phyloP scores from a whole-genome alignment of 371 early-diverging fungal genomes.

The Rhizopus microsporus region DNA sequence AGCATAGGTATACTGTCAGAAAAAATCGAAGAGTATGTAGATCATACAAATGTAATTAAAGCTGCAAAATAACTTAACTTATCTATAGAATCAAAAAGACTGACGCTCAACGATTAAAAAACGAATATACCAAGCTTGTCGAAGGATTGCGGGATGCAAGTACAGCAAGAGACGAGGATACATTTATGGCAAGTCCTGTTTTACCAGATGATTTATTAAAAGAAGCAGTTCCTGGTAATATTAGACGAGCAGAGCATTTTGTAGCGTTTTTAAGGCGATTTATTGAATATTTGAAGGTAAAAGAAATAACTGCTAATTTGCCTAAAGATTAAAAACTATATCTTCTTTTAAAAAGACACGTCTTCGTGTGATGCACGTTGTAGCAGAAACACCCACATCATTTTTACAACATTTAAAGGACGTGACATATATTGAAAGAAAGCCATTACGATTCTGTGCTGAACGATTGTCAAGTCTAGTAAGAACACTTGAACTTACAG shows the following conservation, averaged over 20 bases:
- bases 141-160: constrained; percentile 86
- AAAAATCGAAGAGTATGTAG: constrained; percentile 68
- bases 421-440: constrained; percentile 91
- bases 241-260: constrained; percentile 98
- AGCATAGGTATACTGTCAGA: constrained; percentile 74
- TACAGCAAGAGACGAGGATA: constrained; percentile 73
- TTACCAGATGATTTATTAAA: constrained; percentile 91
- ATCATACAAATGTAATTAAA: neutral
- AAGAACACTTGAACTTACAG: constrained; percentile 87
- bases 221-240: constrained; percentile 98
- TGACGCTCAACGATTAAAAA: constrained; percentile 83
- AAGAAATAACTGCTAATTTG: neutral
- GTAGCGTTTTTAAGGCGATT: constrained; percentile 95
- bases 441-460: constrained; percentile 93
- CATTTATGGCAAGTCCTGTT: constrained; percentile 79
- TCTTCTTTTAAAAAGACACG: constrained; percentile 67
- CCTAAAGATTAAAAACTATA: constrained; percentile 4
- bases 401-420: constrained; percentile 94
- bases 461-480: constrained; percentile 91
- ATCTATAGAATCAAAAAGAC: constrained; percentile 73
- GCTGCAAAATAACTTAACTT: neutral
- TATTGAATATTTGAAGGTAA: constrained; percentile 97
- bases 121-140: constrained; percentile 88
- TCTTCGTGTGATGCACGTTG: constrained; percentile 96
- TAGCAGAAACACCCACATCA: constrained; percentile 93